phyloP scores from a whole-genome alignment of 176 grass and related monocot species.

The Elymus sibiricus region DNA sequence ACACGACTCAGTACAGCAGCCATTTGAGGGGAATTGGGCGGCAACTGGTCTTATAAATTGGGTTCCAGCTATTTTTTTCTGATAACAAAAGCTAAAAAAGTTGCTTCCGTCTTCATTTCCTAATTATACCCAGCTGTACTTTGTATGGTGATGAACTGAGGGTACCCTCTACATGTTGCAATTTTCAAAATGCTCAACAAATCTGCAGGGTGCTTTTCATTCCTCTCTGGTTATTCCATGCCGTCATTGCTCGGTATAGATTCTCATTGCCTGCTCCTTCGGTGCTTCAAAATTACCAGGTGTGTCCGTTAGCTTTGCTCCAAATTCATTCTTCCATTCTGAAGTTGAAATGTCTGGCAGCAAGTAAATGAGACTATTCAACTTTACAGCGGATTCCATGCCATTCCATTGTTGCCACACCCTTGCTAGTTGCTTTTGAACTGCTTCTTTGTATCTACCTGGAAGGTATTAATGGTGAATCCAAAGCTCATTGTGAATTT shows the following conservation, averaged over 20 bases:
- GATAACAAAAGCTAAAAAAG: not conserved
- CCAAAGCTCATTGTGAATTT: constrained; percentile 2
- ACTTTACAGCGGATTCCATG: constrained; percentile 47
- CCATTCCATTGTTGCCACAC: constrained; percentile 61
- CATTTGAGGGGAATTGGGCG: not conserved
- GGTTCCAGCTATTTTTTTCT: not conserved
- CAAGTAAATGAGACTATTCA: constrained; percentile 1
- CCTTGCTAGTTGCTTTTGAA: constrained; percentile 75
- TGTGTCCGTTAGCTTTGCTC: constrained; percentile 19
- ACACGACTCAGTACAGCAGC: not conserved
- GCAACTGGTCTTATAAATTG: not conserved
- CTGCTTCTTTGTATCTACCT: constrained; percentile 73
- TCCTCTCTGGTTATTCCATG: constrained; percentile 69
- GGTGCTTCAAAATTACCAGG: constrained; percentile 38
- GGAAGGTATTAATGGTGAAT: constrained; percentile 42
- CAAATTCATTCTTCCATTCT: constrained; percentile 1
- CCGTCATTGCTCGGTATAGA: constrained; percentile 46
- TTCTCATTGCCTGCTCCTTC: constrained; percentile 63
- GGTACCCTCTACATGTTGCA: not conserved
- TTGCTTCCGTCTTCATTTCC: not conserved
- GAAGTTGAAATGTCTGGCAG: constrained; percentile 17
- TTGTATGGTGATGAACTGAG: not conserved
- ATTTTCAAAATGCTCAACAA: constrained; percentile 9
- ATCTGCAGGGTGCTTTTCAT: constrained; percentile 59
- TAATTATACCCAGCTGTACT: not conserved